These are phyloP conservation scores for Coniochaeta sp. DNA, from an alignment of 2,329 filamentous ascomycete species.

Conservation along the genomic window DNA sequence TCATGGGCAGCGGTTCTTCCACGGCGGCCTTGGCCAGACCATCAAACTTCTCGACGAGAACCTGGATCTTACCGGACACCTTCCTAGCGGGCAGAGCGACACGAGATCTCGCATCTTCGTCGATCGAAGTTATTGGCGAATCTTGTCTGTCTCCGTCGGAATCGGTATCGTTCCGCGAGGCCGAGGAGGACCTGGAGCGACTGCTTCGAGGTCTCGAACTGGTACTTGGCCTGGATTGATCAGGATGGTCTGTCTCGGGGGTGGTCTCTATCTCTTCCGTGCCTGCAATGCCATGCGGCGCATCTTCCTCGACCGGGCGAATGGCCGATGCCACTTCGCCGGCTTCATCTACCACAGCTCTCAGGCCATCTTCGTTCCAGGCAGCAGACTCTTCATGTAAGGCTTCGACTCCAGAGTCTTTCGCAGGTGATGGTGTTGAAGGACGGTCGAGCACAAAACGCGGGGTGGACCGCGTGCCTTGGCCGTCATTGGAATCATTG, in stretches of 20 bases:
- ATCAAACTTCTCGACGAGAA: constrained; percentile 43
- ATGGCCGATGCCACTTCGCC: background rate
- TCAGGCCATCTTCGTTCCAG: background rate
- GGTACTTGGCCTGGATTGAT: background rate
- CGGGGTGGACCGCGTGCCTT: constrained; percentile 12
- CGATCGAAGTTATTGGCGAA: constrained; percentile 37
- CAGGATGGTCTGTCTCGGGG: background rate
- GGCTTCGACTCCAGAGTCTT: background rate
- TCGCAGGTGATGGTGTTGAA: background rate
- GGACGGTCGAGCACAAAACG: constrained; percentile 11
- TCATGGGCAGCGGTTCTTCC: constrained; percentile 16
- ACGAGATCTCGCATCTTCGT: constrained; percentile 27
- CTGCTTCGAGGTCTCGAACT: background rate
- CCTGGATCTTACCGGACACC: constrained; percentile 37
- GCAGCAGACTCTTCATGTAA: background rate
- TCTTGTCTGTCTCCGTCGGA: constrained; percentile 25
- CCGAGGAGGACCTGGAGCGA: constrained; percentile 12
- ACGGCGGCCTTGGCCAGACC: constrained; percentile 26
- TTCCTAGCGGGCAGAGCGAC: constrained; percentile 18
- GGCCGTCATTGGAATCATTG: background rate
- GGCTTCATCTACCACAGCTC: background rate
- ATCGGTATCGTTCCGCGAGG: constrained; percentile 21
- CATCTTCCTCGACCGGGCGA: background rate
- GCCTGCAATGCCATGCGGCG: background rate
- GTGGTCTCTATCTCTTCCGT: background rate